These are phyloP conservation scores for Kwoniella mangroviensis DNA, from an alignment of 768 basidiomycete genomes.

Conservation along the genomic window DNA sequence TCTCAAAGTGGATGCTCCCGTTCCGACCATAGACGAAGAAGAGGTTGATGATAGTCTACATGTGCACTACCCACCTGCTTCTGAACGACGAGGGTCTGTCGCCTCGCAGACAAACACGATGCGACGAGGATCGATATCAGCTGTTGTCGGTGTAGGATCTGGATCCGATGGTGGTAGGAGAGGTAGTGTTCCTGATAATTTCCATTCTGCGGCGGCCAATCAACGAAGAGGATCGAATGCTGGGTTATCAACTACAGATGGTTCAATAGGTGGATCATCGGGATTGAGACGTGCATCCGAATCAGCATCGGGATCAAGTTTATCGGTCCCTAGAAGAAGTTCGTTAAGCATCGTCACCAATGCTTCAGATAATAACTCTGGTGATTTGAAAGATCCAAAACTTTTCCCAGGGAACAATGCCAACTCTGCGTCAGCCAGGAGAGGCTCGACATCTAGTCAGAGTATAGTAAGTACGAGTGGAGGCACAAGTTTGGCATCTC, in stretches of 20 bases:
- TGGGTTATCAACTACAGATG: background rate
- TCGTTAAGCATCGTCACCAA: constrained; percentile 21
- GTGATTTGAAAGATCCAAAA: constrained; percentile 34
- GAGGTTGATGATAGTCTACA: constrained; percentile 53
- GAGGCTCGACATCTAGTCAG: constrained; percentile 21
- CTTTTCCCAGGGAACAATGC: constrained; percentile 30
- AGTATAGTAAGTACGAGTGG: background rate
- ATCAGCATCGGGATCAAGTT: background rate
- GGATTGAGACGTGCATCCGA: constrained; percentile 16
- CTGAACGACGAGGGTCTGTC: constrained; percentile 21
- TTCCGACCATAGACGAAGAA: constrained; percentile 47
- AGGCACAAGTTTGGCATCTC: constrained; percentile 33
- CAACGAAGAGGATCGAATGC: constrained; percentile 27
- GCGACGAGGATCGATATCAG: constrained; percentile 20
- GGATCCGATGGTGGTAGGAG: constrained; percentile 5
- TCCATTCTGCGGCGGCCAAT: constrained; percentile 5
- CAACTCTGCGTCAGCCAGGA: constrained; percentile 16
- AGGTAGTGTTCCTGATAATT: constrained; percentile 18
- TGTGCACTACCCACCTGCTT: constrained; percentile 54
- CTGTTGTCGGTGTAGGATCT: background rate
- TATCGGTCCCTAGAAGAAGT: constrained; percentile 12
- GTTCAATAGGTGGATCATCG: background rate
- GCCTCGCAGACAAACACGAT: background rate
- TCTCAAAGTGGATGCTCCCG: constrained; percentile 39
- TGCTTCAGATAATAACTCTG: constrained; percentile 4